These are phyloP conservation scores for Zelopaecilomyces penicillatus DNA, from an alignment of 2,329 filamentous ascomycete genomes.

Conservation along the genomic window DNA sequence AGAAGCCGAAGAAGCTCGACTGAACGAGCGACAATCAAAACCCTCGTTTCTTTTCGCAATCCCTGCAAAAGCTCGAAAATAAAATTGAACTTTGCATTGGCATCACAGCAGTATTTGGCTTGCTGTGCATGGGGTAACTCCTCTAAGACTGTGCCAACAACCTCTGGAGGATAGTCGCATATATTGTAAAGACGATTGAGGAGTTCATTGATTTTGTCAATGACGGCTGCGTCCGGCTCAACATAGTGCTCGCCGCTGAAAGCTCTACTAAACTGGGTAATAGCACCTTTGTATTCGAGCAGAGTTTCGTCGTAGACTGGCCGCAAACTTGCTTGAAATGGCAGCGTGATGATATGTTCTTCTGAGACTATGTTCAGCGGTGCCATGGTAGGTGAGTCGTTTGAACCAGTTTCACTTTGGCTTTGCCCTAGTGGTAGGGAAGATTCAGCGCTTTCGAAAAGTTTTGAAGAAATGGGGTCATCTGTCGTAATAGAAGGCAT, in stretches of 20 bases:
- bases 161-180: slow-evolving; percentile 49
- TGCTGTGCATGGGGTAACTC: slow-evolving; percentile 31
- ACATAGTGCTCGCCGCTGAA: slow-evolving; percentile 32
- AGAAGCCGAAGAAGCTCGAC: slow-evolving; percentile 44
- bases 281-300: slow-evolving; percentile 31
- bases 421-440: slow-evolving; percentile 20
- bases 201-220: slow-evolving; percentile 41
- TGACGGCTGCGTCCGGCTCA: slow-evolving; percentile 30
- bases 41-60: slow-evolving; percentile 34
- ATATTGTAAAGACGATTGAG: slow-evolving; percentile 43
- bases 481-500: slow-evolving; percentile 14
- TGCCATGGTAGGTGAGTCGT: slow-evolving; percentile 12
- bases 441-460: slow-evolving; percentile 15
- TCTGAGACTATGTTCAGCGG: slow-evolving; percentile 4
- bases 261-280: slow-evolving; percentile 36
- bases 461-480: slow-evolving; percentile 10
- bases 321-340: slow-evolving; percentile 45
- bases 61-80: slow-evolving; percentile 44
- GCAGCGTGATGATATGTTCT: slow-evolving; percentile 48
- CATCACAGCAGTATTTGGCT: slow-evolving; percentile 45
- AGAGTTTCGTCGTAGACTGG: slow-evolving; percentile 45
- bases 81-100: slow-evolving; percentile 54
- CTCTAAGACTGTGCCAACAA: slow-evolving; percentile 34
- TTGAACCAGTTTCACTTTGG: slow-evolving; percentile 15
- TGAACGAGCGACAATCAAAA: slow-evolving; percentile 47